phyloP scores from a whole-genome alignment of 345 rosid species.

The Turritis glabra region DNA sequence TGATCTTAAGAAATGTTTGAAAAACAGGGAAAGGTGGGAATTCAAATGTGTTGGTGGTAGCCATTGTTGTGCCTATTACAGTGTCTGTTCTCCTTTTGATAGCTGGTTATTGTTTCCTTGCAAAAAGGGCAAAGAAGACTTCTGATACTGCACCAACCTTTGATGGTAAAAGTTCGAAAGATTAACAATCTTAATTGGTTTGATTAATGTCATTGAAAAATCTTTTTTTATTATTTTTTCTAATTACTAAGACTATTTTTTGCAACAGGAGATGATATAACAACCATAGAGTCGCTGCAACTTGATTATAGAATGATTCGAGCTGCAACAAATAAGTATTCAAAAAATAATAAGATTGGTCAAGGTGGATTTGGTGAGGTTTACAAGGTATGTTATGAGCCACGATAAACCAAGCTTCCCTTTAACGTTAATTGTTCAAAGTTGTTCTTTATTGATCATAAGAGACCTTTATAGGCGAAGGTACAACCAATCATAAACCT shows the following conservation, averaged over 20 bases:
- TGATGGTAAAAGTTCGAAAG: slow-evolving; percentile 33
- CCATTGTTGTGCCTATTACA: slow-evolving; percentile 38
- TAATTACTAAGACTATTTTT: background rate
- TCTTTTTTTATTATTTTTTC: background rate
- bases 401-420: too few species aligned
- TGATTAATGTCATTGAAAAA: background rate
- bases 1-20: background rate
- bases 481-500: too few species aligned
- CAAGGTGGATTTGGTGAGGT: slow-evolving; percentile 69
- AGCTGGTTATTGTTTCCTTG: slow-evolving; percentile 34
- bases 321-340: slow-evolving; percentile 49
- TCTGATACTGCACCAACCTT: slow-evolving; percentile 15
- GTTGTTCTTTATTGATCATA: too few species aligned
- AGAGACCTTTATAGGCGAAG: too few species aligned
- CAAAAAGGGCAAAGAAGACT: slow-evolving; percentile 39
- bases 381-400: slow-evolving; percentile 45
- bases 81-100: slow-evolving; percentile 26
- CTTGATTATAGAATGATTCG: slow-evolving; percentile 39
- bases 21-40: slow-evolving; percentile 36
- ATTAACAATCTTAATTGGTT: background rate
- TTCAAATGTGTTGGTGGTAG: slow-evolving; percentile 28
- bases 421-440: too few species aligned
- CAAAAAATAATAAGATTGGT: slow-evolving; percentile 51
- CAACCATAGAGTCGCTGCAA: slow-evolving; percentile 46
- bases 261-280: slow-evolving; percentile 38